phyloP scores from a whole-genome alignment of 129 eudicot genomes.

The Solidago caesia region DNA sequence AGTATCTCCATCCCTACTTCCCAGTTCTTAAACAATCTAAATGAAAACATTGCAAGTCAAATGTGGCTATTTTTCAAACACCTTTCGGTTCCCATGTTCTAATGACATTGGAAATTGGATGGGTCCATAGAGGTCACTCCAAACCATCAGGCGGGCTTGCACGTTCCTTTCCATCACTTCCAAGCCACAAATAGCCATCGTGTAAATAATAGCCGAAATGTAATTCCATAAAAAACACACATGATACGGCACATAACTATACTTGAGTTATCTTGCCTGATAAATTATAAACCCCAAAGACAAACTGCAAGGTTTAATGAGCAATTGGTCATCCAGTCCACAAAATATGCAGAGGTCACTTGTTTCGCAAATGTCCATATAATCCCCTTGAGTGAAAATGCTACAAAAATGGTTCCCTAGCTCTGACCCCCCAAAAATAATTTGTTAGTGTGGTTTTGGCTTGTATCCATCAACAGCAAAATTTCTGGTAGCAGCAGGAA shows the following conservation, averaged over 20 bases:
- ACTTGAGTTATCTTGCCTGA: not conserved
- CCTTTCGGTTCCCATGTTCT: no score
- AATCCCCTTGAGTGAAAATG: not conserved
- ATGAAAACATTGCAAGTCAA: no score
- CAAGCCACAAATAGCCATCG: not conserved
- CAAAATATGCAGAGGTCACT: not conserved
- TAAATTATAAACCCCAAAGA: not conserved
- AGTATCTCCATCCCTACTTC: no score
- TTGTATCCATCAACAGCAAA: slow-evolving; percentile 20
- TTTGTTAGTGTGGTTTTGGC: slow-evolving; percentile 15
- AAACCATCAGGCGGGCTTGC: no score
- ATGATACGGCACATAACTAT: slow-evolving; percentile 1
- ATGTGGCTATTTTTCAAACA: no score
- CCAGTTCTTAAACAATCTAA: no score
- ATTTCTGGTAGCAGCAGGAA: slow-evolving; percentile 13
- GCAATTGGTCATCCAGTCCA: slow-evolving; percentile 15
- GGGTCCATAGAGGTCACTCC: no score
- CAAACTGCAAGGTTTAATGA: not conserved
- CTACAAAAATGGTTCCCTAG: slow-evolving; percentile 9
- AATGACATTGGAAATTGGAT: no score
- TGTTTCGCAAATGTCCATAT: slow-evolving; percentile 1
- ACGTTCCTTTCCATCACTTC: no score
- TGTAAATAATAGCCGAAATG: not conserved
- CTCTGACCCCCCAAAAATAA: not conserved
- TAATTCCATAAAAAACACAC: slow-evolving; percentile 8